Base-by-base conservation (phyloP, 208 protist genomes). In the Leishmania martiniquensis region DNA sequence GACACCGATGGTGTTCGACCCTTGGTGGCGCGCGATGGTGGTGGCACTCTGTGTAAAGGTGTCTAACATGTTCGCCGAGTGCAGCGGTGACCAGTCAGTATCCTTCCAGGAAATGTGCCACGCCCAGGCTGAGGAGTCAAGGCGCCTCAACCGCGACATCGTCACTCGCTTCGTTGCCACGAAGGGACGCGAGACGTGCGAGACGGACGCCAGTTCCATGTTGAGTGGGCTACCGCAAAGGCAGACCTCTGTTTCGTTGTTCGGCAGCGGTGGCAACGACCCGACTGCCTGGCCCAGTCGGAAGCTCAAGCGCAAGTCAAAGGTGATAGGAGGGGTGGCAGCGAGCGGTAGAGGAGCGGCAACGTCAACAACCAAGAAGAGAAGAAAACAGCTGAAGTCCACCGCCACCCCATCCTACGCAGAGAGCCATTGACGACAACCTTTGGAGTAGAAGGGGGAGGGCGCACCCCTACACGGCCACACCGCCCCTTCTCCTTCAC, bases 11-110 rank as follows among this genome's bases (percentile, higher is more conserved):
- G 93, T 91, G 70, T 96, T 97, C 76, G 93, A 97, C 62, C 85
- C 90, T 39, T 97, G 94, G 92, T 97, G 94, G 92, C 90, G 92
- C 57, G 89, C 87, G 12, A 94, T 96, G 87, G 85, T 92, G 1
- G 82, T 96, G 44, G 94, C 94, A 4, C 90, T 97, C 42, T 89
- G 89, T 32, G 88, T 93, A 62, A 92, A 93, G 77, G 92, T 84
- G 49, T 90, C 90, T 75, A 93, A 87, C 62, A 88, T 97, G 42
- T 84, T 95, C 71, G 76, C 82, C 37, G 94, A 97, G 84, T 95
- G 92, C 80, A 87, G 78, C 80, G 55, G 84, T 49, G 63, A 74
- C 17, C 79, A 87, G 32, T 76, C 86, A 25, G 71, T 67, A 45
- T 62, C 71, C 15, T 87, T 87, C 29, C 54, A 76, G 7, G 47